A percentile compares a stretch with the other conserved stretches of the same genome.
Evolutionary conservation across 1,284 basidiomycete genomes (phyloP).

Genomic region (Moesziomyces globuligerus): DNA sequence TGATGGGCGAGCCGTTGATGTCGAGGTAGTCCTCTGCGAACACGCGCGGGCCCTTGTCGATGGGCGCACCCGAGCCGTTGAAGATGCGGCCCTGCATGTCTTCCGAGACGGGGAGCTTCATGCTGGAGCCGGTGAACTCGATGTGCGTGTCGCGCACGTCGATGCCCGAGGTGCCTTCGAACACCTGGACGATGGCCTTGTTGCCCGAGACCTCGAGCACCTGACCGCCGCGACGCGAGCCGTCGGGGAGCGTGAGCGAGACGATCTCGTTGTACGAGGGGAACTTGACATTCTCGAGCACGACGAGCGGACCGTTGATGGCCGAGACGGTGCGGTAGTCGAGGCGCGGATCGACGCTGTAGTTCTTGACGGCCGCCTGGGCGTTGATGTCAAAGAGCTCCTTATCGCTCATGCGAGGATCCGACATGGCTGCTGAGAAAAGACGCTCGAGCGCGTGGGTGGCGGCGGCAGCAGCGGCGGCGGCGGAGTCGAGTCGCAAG

Average conservation of each 20-base stretch:
- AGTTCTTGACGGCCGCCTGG: constrained; percentile 76
- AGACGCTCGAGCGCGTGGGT: constrained; percentile 3
- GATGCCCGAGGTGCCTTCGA: constrained; percentile 97
- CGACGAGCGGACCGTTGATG: constrained; percentile 90
- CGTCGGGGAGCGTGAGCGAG: constrained; percentile 93
- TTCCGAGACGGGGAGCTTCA: constrained; percentile 99
- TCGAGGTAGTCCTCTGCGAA: constrained; percentile 99
- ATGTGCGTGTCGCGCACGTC: constrained; percentile 98
- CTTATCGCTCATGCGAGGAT: constrained; percentile 71
- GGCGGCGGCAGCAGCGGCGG: constrained; percentile 1
- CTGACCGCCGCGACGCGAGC: constrained; percentile 92
- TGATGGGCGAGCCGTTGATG: constrained; percentile 99
- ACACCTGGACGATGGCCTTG: constrained; percentile 98
- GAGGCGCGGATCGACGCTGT: constrained; percentile 80
- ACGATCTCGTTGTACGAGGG: constrained; percentile 99
- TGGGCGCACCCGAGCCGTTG: constrained; percentile 97
- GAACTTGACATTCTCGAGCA: constrained; percentile 99
- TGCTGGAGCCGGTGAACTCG: constrained; percentile 96
- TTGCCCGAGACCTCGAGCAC: constrained; percentile 98
- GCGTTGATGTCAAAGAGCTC: constrained; percentile 85
- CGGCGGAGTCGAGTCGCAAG: background rate
- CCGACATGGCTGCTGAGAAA: constrained; percentile 46
- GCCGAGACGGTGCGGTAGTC: constrained; percentile 96
- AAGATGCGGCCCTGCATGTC: constrained; percentile 99
- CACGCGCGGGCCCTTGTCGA: constrained; percentile 98